Base-by-base conservation (phyloP, 306 rosid genomes). In the Mimosa pudica region DNA sequence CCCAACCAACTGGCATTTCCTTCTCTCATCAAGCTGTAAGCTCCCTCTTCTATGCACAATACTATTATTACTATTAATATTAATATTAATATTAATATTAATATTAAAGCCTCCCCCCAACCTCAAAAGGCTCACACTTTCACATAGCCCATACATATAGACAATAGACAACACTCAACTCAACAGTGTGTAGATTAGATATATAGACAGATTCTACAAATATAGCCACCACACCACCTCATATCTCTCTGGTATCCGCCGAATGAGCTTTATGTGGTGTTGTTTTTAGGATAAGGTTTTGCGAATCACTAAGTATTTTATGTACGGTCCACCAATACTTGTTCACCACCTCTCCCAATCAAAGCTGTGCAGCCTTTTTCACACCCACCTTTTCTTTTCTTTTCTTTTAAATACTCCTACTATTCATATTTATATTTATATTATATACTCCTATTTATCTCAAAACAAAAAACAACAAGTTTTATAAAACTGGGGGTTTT, bases 271-370 rank as follows among this genome's bases (percentile, higher is more conserved):
- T 35, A 13, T 64, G 42, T 63, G 18, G 3, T 64, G 20, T 14
- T 18, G 46, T 45, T 30, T 68, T 44, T 20, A 68, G 77, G 98
- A 91, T 93, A 87, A 90, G 92, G 87, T 87, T 87, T 87, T 88
- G 71, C 77, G 82, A 85, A 88, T 88, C 87, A 51, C 79, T 61
- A 79, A 80, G 24, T 7, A 18, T 20, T 5, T 7, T 10, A 65
- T 38, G 83, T 83, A 82, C 86, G 58, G 66, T 49, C 73, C 38
- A 41, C 89, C 87, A 85, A 87, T 86, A 42, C 66, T 77, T 70
- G 80, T 46, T 68, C 77, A 70, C 87, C 87, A 89, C 84, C 85
- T 83, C 81, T 86, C 80, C 82, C 89, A 74, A 85, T 88, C 86
- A 85, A 18, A 78, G 55, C 46, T 10, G 83, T 10, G 83, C 84